Base-by-base conservation (phyloP, 805 yeast genomes). In the Saturnispora zaruensis region DNA sequence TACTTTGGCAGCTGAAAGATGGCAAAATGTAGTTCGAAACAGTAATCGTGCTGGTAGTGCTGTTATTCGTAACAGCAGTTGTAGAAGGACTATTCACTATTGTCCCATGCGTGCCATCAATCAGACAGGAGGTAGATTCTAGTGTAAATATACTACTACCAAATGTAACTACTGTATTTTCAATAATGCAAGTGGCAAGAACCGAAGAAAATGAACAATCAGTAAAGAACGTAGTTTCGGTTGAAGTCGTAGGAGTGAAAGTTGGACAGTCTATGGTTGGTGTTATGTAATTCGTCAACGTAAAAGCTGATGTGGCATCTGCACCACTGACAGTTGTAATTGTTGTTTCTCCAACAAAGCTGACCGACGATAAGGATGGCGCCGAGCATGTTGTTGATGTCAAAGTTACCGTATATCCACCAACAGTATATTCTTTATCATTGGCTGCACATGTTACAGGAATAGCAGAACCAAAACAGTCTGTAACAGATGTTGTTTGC, bases 1-100 rank as follows among this genome's bases (percentile, higher is more conserved):
- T 28, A 13, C n/a, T n/a, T 16, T 13, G 41, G 37, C 53, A 48
- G 23, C 36, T 48, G 20, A 50, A 41, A 6, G 33, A 33, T 32
- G 57, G 53, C 4, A 40, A 25, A 28, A 43, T 30, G 16, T 34
- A 37, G n/a, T 50, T 34, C 1, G 55, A 38, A 11, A 50, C 23
- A 9, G 45, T 46, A 11, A 51, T 37, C 1, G 44, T 28, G 2
- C 52, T 44, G n/a, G 50, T 43, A 14, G 23, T 46, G 7, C 28
- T 32, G 13, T 26, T 24, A 16, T 33, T n/a, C 7, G 47, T 6
- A 20, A 44, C 41, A 0, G 45, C 40, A 4, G 50, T 16, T n/a
- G 36, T 30, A 24, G 42, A 37, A 8, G 40, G 20, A 18, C 18
- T 11, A 11, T 33, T 18, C 11, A 23, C 21, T 21, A 34, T 23